Conservation (phyloP, 257 asterid genomes). For the Solanum pennellii region DNA sequence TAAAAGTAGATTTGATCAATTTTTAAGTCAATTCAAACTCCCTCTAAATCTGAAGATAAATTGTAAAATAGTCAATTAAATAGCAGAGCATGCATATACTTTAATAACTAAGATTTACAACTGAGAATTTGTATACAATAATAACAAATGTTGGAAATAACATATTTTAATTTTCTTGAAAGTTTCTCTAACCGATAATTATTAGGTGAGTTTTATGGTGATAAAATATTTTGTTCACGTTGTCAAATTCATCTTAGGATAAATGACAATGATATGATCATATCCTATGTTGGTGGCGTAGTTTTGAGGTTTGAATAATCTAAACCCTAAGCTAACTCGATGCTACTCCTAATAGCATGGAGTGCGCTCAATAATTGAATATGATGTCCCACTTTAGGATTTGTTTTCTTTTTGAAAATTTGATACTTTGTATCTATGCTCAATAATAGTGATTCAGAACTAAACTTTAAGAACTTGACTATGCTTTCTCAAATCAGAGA, state of each 20-base stretch:
- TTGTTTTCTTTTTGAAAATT: no score
- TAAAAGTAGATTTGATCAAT: no score
- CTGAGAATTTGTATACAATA: not conserved
- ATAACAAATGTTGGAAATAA: not conserved
- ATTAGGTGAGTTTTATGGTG: not conserved
- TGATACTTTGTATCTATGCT: not conserved
- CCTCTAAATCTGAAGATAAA: no score
- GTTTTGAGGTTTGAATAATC: not conserved
- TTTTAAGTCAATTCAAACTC: no score
- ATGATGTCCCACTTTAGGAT: not conserved
- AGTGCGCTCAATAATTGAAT: not conserved
- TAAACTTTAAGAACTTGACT: not conserved
- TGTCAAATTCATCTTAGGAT: not conserved
- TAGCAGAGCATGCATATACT: not conserved
- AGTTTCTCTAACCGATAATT: no score
- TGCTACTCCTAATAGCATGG: not conserved
- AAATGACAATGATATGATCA: not conserved
- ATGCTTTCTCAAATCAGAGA: not conserved
- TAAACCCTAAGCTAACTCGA: not conserved
- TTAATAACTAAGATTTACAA: not conserved
- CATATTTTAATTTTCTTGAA: no score
- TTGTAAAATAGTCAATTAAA: not conserved
- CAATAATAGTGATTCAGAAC: not conserved
- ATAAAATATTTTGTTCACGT: not conserved
- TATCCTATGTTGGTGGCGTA: not conserved